These are phyloP conservation scores for Claviceps cyperi DNA, from an alignment of 2,329 filamentous ascomycete species.

Conservation along the genomic window DNA sequence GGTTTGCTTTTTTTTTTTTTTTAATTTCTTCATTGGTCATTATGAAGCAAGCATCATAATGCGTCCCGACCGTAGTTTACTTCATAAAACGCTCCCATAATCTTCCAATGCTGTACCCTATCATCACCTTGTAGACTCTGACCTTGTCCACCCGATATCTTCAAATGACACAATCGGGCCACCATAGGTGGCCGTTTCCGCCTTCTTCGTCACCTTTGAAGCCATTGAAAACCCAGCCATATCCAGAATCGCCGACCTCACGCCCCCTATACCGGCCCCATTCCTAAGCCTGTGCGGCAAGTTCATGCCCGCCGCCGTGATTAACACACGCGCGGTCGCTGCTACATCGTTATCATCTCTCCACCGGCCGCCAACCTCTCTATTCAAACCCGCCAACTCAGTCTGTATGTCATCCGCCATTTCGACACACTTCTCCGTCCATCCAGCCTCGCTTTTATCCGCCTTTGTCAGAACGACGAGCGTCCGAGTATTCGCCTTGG, in stretches of 20 bases:
- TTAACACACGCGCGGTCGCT: conserved; percentile 18
- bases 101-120: too few species aligned
- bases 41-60: too few species aligned
- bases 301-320: conserved; percentile 25
- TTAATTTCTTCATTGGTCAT: neutral
- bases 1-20: neutral
- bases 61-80: too few species aligned
- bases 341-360: conserved; percentile 11
- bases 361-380: conserved; percentile 14
- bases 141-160: conserved; percentile 21
- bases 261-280: conserved; percentile 25
- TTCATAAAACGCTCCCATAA: too few species aligned
- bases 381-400: conserved; percentile 14
- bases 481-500: conserved; percentile 29
- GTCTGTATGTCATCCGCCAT: conserved; percentile 15
- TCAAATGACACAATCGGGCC: conserved; percentile 25
- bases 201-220: conserved; percentile 19
- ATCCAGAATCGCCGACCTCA: conserved; percentile 24
- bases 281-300: conserved; percentile 16
- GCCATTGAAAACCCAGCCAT: conserved; percentile 23
- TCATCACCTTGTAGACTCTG: neutral
- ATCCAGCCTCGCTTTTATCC: conserved; percentile 29
- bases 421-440: conserved; percentile 14
- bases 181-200: conserved; percentile 21
- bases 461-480: conserved; percentile 41